A percentile compares a stretch with the other conserved stretches of the same genome.
phyloP scores from a whole-genome alignment of 768 basidiomycete genomes.

The Mycena belliarum region DNA sequence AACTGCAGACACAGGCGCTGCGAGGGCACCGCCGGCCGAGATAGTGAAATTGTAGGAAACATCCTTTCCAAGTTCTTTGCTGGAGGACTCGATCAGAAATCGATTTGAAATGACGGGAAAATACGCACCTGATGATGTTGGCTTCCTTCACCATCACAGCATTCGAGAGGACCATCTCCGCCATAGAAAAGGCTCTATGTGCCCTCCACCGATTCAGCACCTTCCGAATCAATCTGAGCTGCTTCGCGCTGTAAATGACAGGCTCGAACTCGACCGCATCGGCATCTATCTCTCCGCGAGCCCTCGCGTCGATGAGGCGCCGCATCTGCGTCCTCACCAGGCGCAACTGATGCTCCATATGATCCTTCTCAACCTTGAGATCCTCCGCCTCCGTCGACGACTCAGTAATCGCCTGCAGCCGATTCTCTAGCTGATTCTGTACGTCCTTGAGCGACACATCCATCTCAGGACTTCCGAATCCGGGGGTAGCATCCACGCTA shows the following conservation, averaged over 20 bases:
- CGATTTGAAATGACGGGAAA: neutral
- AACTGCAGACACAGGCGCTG: constrained; percentile 77
- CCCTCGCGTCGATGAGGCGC: constrained; percentile 73
- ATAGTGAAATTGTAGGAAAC: constrained; percentile 93
- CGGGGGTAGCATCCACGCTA: constrained; percentile 68
- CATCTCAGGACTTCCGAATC: constrained; percentile 64
- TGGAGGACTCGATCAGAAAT: constrained; percentile 30
- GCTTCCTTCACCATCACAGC: constrained; percentile 92
- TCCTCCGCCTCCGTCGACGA: constrained; percentile 75
- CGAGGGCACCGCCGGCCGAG: constrained; percentile 78
- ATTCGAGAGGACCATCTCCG: constrained; percentile 81
- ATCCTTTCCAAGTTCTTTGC: constrained; percentile 84
- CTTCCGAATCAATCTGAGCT: constrained; percentile 79
- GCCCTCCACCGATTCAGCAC: constrained; percentile 85
- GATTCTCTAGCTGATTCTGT: constrained; percentile 74
- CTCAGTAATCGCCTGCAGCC: constrained; percentile 59
- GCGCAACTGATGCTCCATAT: constrained; percentile 87
- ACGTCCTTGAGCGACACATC: constrained; percentile 68
- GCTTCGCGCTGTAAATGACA: constrained; percentile 77
- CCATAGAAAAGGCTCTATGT: constrained; percentile 88
- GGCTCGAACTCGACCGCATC: constrained; percentile 72
- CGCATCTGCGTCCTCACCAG: constrained; percentile 82
- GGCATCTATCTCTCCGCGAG: constrained; percentile 72
- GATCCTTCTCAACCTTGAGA: constrained; percentile 85
- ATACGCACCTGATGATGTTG: constrained; percentile 79